Conservation (phyloP, 208 protist genomes). For the Crithidia thermophila region DNA sequence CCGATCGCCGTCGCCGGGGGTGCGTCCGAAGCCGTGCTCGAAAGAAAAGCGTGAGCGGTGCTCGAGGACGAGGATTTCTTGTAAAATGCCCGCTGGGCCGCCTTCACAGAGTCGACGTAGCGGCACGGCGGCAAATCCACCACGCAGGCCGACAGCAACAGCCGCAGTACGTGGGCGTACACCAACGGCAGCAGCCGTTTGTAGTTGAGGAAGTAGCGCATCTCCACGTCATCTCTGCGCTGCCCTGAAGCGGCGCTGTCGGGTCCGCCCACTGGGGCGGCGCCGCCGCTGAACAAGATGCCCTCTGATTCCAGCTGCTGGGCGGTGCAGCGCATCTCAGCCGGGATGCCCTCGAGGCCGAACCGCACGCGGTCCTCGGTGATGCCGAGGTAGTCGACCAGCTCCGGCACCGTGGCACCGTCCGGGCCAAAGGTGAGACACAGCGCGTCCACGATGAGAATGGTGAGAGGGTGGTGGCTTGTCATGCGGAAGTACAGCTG, state of each 20-base stretch:
- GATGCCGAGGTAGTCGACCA: constrained; percentile 72
- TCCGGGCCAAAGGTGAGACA: constrained; percentile 67
- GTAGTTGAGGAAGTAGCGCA: constrained; percentile 84
- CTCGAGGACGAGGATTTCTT: constrained; percentile 1
- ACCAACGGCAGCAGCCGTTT: constrained; percentile 61
- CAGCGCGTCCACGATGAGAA: constrained; percentile 75
- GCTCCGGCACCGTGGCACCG: constrained; percentile 69
- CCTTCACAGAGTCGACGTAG: constrained; percentile 23
- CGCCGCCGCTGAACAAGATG: not conserved
- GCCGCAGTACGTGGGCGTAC: constrained; percentile 75
- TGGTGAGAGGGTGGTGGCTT: constrained; percentile 53
- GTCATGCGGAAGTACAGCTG: constrained; percentile 88
- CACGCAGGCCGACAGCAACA: constrained; percentile 66
- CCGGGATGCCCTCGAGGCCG: constrained; percentile 63
- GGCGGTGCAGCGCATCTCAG: constrained; percentile 67
- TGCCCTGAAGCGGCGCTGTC: not conserved
- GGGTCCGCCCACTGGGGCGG: not conserved
- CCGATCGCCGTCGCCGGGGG: not conserved
- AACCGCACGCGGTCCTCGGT: constrained; percentile 45
- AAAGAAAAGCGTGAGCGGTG: constrained; percentile 21
- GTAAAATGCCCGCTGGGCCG: constrained; percentile 20
- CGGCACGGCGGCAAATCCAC: constrained; percentile 27
- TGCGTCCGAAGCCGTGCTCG: not conserved
- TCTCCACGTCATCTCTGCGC: not conserved
- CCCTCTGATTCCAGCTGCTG: constrained; percentile 42